Conservation (phyloP, 2,329 filamentous ascomycete genomes). For the Dendrostoma leiphaemia region DNA sequence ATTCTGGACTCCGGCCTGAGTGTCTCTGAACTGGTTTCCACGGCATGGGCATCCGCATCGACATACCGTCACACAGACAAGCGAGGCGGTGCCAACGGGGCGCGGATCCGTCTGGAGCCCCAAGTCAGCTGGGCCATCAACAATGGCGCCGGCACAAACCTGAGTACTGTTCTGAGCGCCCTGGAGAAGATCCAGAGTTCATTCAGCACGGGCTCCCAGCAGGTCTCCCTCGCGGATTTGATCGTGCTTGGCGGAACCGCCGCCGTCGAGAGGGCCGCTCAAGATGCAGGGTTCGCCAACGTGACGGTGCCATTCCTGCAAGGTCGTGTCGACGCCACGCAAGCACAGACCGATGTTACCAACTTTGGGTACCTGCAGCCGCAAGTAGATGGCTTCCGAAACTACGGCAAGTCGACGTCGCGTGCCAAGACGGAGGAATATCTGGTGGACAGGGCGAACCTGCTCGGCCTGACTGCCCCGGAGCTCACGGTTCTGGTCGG, state of each 20-base stretch:
- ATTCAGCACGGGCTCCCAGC: constrained; percentile 52
- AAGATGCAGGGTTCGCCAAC: constrained; percentile 38
- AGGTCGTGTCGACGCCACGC: constrained; percentile 68
- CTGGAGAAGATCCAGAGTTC: constrained; percentile 60
- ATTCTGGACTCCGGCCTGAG: constrained; percentile 63
- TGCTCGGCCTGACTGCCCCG: constrained; percentile 68
- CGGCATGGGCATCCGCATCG: constrained; percentile 68
- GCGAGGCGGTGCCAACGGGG: constrained; percentile 79
- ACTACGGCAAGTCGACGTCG: constrained; percentile 63
- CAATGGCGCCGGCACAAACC: constrained; percentile 47
- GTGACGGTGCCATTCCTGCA: constrained; percentile 68
- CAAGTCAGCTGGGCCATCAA: constrained; percentile 73
- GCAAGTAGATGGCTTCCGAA: constrained; percentile 73
- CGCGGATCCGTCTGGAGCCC: constrained; percentile 70
- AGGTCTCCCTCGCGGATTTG: constrained; percentile 74
- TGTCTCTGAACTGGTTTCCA: constrained; percentile 59
- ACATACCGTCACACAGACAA: constrained; percentile 76
- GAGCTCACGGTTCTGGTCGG: constrained; percentile 71
- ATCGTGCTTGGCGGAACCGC: constrained; percentile 73
- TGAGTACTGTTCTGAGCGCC: constrained; percentile 58
- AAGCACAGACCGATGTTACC: constrained; percentile 68
- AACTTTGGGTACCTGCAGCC: constrained; percentile 68
- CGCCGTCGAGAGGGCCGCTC: constrained; percentile 69
- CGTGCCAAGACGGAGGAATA: constrained; percentile 66
- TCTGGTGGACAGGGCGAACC: constrained; percentile 69